These are phyloP conservation scores for Daphne laureola DNA, from an alignment of 441 rosid genomes.

Conservation along the genomic window DNA sequence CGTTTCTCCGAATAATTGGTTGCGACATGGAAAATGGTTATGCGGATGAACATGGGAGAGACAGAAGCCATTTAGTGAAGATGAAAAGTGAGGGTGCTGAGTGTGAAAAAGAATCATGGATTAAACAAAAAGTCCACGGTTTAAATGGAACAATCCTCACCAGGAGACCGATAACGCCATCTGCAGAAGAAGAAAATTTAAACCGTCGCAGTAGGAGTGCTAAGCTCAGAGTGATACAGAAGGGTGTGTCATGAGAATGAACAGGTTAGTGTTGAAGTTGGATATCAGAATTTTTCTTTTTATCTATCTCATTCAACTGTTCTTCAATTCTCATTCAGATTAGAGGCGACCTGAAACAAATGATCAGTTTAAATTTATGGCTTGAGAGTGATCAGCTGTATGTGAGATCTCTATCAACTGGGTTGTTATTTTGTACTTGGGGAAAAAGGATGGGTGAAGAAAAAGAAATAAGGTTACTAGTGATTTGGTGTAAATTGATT, in stretches of 20 bases:
- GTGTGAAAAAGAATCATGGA: slow-evolving; percentile 44
- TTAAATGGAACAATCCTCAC: slow-evolving; percentile 65
- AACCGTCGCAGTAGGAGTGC: slow-evolving; percentile 82
- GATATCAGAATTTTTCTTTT: neutral
- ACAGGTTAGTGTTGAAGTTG: slow-evolving; percentile 1
- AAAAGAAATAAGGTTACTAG: no score
- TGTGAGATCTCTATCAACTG: no score
- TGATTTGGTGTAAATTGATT: no score
- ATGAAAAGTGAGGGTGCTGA: slow-evolving; percentile 10
- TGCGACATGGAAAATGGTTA: slow-evolving; percentile 20
- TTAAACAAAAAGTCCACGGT: slow-evolving; percentile 50
- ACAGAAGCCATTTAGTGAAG: slow-evolving; percentile 14
- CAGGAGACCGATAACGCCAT: slow-evolving; percentile 87
- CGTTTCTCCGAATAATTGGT: slow-evolving; percentile 65
- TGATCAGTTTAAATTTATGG: no score
- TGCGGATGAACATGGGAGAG: slow-evolving; percentile 16
- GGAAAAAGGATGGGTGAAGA: neutral
- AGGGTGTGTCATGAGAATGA: slow-evolving; percentile 15
- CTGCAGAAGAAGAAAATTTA: slow-evolving; percentile 67
- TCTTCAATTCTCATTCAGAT: neutral
- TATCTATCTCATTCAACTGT: neutral
- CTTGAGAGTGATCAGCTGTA: no score
- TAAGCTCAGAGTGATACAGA: slow-evolving; percentile 81
- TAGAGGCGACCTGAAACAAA: no score
- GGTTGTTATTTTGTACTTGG: neutral